Percentiles rank a stretch among this genome's conserved stretches.
phyloP scores from a whole-genome alignment of 495 filamentous ascomycete species.

The Hypoxylon cercidicola region DNA sequence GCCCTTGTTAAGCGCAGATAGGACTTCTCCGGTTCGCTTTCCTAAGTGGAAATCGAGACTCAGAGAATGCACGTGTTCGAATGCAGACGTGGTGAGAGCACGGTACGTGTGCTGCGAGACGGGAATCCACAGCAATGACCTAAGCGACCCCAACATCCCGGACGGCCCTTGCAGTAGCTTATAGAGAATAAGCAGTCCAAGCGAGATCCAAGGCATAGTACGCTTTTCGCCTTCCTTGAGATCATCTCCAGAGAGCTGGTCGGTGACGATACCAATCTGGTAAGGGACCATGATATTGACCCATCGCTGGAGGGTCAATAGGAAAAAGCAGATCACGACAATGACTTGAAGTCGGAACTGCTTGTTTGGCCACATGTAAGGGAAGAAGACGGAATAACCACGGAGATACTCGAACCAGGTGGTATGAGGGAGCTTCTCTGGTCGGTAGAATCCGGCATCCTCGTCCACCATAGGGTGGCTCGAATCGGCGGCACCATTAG shows the following conservation, averaged over 20 bases:
- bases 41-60: conserved; percentile 96
- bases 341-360: conserved; percentile 74
- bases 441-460: conserved; percentile 63
- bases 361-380: conserved; percentile 86
- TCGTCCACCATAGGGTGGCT: conserved; percentile 53
- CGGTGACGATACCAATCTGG: conserved; percentile 78
- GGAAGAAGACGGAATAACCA: conserved; percentile 89
- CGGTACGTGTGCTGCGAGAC: conserved; percentile 96
- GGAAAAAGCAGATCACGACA: conserved; percentile 80
- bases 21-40: conserved; percentile 95
- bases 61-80: conserved; percentile 95
- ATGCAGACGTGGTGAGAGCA: conserved; percentile 91
- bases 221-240: conserved; percentile 42
- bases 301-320: conserved; percentile 79
- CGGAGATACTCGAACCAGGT: conserved; percentile 88
- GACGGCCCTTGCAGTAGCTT: conserved; percentile 89
- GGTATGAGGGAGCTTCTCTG: conserved; percentile 55
- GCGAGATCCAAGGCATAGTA: conserved; percentile 55
- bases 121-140: conserved; percentile 91
- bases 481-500: conserved; percentile 39
- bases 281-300: conserved; percentile 84
- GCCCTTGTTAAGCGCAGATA: conserved; percentile 94
- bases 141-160: conserved; percentile 82
- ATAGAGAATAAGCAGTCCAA: conserved; percentile 81
- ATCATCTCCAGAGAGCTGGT: conserved; percentile 60